Base-by-base conservation (phyloP, 2,329 filamentous ascomycete species). In the Trichoderma polysporum region DNA sequence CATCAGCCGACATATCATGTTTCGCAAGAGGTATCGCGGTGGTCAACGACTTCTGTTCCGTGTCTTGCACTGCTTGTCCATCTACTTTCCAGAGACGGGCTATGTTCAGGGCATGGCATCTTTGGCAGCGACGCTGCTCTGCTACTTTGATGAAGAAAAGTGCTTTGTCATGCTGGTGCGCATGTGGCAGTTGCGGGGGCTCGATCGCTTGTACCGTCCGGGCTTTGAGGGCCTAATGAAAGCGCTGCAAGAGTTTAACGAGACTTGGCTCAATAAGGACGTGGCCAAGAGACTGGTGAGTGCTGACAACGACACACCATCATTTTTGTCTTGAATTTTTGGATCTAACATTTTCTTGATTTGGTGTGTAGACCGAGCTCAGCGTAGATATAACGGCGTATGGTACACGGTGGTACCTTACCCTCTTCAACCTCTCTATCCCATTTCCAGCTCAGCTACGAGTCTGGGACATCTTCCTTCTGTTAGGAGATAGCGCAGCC, bases 71-170 rank as follows among this genome's bases (percentile, higher is more conserved):
- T 91, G 92, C 52, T 87, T 98, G 76, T 94, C 93, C 19, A 85
- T 99, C 12, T 96, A 97, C 77, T 94, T 94, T 70, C 92, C 93
- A 0, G 90, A 91, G 27, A 95, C 92, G 6, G 95, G 95, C 31
- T 99, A 99, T 77, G 95, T 98, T 0, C 95, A 99, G 79, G 95
- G 95, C 63, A 99, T 99, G 95, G 95, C 94, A 17, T 92, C 93
- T 25, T 83, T 98, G 45, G 94, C 92, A 1, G 94, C 94, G 1
- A 98, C 95, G 0, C 82, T 99, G 22, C 86, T 99, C 7, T 97
- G 94, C 76, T 99, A 99, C 77, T 99, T 94, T 77, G 94, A 98
- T 71, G 95, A 99, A 78, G 95, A 97, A 78, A 89, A 89, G 72
- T 90, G 92, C 6, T 99, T 99, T 74, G 88, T 98, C 56, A 98